Percentiles rank a stretch among this genome's conserved stretches.
Conservation (phyloP, 768 basidiomycete genomes). For the Collybia sordida region DNA sequence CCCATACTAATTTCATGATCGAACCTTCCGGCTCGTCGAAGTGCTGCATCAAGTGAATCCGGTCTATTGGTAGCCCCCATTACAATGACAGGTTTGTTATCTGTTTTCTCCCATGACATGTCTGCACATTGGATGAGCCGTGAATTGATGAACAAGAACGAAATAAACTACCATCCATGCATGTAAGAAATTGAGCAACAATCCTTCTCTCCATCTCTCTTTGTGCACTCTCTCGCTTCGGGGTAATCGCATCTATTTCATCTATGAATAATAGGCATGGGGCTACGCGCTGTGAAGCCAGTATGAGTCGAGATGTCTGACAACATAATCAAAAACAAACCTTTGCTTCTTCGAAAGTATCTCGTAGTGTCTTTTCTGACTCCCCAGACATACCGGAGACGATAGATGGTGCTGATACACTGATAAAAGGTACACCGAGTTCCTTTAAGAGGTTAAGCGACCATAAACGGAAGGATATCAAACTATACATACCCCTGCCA, state of each 20-base stretch:
- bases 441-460: constrained; percentile 51
- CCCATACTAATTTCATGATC: constrained; percentile 98
- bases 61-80: constrained; percentile 97
- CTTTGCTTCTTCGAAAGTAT: constrained; percentile 97
- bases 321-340: constrained; percentile 35
- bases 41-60: constrained; percentile 90
- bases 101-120: constrained; percentile 92
- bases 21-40: constrained; percentile 91
- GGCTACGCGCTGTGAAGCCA: constrained; percentile 63
- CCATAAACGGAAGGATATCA: background rate
- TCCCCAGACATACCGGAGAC: constrained; percentile 99
- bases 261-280: constrained; percentile 96
- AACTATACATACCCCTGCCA: constrained; percentile 74
- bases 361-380: constrained; percentile 93
- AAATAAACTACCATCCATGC: constrained; percentile 86
- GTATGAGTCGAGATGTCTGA: background rate
- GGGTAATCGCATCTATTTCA: constrained; percentile 97
- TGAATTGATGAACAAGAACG: background rate
- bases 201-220: constrained; percentile 98
- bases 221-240: constrained; percentile 96
- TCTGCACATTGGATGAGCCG: constrained; percentile 45
- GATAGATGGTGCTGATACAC: constrained; percentile 91
- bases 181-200: constrained; percentile 95
- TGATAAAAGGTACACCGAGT: constrained; percentile 90
- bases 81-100: constrained; percentile 89